phyloP scores from a whole-genome alignment of 306 rosid genomes.

The Prunus dulcis region DNA sequence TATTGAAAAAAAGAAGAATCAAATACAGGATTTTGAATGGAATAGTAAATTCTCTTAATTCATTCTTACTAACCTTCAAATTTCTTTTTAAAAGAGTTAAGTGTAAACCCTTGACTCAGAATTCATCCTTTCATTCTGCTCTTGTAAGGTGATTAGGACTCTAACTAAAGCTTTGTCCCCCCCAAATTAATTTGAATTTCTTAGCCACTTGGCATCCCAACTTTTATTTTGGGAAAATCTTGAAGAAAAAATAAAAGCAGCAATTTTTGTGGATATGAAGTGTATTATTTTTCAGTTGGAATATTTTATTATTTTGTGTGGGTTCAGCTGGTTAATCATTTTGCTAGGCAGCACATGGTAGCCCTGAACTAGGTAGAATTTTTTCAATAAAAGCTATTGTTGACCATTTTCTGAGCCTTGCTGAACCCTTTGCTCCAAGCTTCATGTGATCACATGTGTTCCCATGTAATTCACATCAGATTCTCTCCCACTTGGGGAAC shows the following conservation, averaged over 20 bases:
- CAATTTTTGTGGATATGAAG: background rate
- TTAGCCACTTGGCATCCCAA: background rate
- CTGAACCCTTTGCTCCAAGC: background rate
- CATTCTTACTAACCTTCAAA: too few relatives aligned
- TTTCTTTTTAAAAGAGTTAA: too few relatives aligned
- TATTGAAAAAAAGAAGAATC: too few relatives aligned
- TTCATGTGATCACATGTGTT: constrained; percentile 77
- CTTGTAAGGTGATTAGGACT: too few relatives aligned
- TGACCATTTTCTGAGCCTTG: constrained; percentile 28
- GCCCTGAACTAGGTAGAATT: constrained; percentile 12
- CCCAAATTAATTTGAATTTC: background rate
- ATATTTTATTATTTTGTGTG: constrained; percentile 12
- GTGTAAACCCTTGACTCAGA: too few relatives aligned
- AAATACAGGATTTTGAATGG: too few relatives aligned
- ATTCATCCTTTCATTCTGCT: too few relatives aligned
- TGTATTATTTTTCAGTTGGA: background rate
- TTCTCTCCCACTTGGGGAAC: constrained; percentile 33
- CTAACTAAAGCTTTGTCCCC: too few relatives aligned
- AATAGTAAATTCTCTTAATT: too few relatives aligned
- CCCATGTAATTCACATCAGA: constrained; percentile 57
- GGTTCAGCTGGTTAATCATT: constrained; percentile 28
- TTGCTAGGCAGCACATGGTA: constrained; percentile 46
- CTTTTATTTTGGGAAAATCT: background rate
- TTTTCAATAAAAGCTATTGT: constrained; percentile 33
- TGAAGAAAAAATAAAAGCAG: background rate